phyloP scores from a whole-genome alignment of 2,329 filamentous ascomycete genomes.

The Trichoderma koningii region DNA sequence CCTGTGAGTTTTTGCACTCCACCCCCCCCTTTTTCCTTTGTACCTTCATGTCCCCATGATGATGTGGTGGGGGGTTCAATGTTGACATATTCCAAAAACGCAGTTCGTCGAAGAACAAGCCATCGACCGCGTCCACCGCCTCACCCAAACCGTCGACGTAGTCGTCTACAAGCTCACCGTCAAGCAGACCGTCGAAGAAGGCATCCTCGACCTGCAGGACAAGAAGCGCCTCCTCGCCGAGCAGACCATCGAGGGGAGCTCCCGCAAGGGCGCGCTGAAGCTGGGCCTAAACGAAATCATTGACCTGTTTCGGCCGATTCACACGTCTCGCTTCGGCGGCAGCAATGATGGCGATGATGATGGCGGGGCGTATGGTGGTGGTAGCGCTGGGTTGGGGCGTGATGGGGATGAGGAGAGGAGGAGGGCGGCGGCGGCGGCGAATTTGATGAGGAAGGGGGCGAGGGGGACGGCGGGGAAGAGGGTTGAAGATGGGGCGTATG shows the following conservation, averaged over 20 bases:
- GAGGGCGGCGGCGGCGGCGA: constrained; percentile 31
- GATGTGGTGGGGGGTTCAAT: too few species aligned
- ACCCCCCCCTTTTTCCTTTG: too few species aligned
- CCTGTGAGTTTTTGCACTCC: constrained; percentile 57
- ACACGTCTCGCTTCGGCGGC: not conserved
- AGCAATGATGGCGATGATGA: not conserved
- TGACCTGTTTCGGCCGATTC: constrained; percentile 76
- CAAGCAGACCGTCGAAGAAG: constrained; percentile 82
- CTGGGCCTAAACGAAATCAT: constrained; percentile 92
- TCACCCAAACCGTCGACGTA: constrained; percentile 94
- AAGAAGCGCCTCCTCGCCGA: constrained; percentile 91
- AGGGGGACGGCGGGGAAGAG: constrained; percentile 34
- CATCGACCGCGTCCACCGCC: constrained; percentile 96
- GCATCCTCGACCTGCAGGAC: constrained; percentile 91
- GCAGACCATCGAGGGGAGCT: constrained; percentile 81
- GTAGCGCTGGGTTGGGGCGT: not conserved
- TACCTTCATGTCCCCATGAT: too few species aligned
- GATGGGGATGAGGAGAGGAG: constrained; percentile 28
- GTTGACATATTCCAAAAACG: too few species aligned
- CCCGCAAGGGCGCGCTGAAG: constrained; percentile 74
- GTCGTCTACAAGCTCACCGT: constrained; percentile 94
- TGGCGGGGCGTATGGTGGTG: not conserved
- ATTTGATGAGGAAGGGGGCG: constrained; percentile 32
- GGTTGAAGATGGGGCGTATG: constrained; percentile 46
- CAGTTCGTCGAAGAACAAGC: constrained; percentile 98